These are phyloP conservation scores for Yamadazyma triangularis DNA, from an alignment of 1,139 yeast genomes.

Conservation along the genomic window DNA sequence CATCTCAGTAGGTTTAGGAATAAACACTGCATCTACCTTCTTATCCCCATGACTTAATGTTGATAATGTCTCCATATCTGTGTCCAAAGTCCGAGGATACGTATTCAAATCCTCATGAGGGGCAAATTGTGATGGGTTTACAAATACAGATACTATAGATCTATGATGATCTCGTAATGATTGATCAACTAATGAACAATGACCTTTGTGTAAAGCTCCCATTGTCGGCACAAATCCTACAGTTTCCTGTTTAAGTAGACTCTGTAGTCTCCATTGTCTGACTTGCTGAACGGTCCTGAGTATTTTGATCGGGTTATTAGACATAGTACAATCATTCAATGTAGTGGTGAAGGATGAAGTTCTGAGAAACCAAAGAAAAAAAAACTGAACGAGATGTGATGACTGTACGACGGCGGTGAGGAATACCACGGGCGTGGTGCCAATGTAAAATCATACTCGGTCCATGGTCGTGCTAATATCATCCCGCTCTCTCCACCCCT, in stretches of 20 bases:
- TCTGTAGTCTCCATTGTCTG: slow-evolving; percentile 53
- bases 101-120: slow-evolving; percentile 86
- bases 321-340: too few relatives aligned
- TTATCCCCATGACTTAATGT: slow-evolving; percentile 10
- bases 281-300: slow-evolving; percentile 53
- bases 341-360: too few relatives aligned
- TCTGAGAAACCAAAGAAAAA: too few relatives aligned
- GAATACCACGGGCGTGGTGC: too few relatives aligned
- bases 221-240: slow-evolving; percentile 83
- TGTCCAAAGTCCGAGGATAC: slow-evolving; percentile 79
- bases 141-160: slow-evolving; percentile 86
- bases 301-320: slow-evolving; percentile 27
- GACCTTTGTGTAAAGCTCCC: slow-evolving; percentile 84
- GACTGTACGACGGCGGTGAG: too few relatives aligned
- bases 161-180: slow-evolving; percentile 57
- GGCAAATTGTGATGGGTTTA: slow-evolving; percentile 94
- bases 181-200: slow-evolving; percentile 43
- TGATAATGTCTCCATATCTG: slow-evolving; percentile 53
- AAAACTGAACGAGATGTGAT: too few relatives aligned
- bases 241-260: slow-evolving; percentile 31
- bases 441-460: too few relatives aligned
- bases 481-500: too few relatives aligned
- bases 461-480: too few relatives aligned
- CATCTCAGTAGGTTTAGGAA: slow-evolving; percentile 79
- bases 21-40: slow-evolving; percentile 65